phyloP scores from a whole-genome alignment of 768 basidiomycete genomes.

The Crassisporium funariophilum region DNA sequence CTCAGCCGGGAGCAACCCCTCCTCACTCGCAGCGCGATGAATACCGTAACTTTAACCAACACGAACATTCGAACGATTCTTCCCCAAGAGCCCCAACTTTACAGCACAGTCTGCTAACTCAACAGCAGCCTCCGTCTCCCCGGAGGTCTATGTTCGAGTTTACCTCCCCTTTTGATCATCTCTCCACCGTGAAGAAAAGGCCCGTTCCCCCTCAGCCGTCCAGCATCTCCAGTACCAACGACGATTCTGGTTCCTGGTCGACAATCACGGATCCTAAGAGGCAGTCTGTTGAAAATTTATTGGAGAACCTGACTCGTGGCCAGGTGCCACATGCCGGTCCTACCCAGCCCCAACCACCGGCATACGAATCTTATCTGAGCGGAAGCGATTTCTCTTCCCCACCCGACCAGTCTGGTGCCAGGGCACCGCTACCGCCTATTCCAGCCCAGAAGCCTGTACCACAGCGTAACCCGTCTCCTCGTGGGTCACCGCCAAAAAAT shows the following conservation, averaged over 20 bases:
- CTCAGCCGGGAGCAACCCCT: slow-evolving; percentile 47
- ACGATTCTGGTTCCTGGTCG: slow-evolving; percentile 62
- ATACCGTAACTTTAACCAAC: slow-evolving; percentile 44
- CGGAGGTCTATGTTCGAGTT: slow-evolving; percentile 87
- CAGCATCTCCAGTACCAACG: slow-evolving; percentile 46
- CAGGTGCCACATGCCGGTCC: slow-evolving; percentile 42
- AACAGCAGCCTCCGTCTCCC: slow-evolving; percentile 61
- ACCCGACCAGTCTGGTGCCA: slow-evolving; percentile 41
- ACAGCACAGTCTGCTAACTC: slow-evolving; percentile 26
- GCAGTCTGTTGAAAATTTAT: slow-evolving; percentile 80
- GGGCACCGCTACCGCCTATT: slow-evolving; percentile 63
- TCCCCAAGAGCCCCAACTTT: slow-evolving; percentile 38
- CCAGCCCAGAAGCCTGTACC: slow-evolving; percentile 43
- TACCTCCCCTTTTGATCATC: slow-evolving; percentile 81
- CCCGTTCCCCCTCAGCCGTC: slow-evolving; percentile 54
- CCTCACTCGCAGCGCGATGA: slow-evolving; percentile 53
- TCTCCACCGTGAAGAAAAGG: slow-evolving; percentile 70
- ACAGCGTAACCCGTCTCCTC: slow-evolving; percentile 54
- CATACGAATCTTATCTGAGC: slow-evolving; percentile 48
- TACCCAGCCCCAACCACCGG: slow-evolving; percentile 38
- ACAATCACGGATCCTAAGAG: slow-evolving; percentile 64
- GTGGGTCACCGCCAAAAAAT: slow-evolving; percentile 67
- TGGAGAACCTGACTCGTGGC: slow-evolving; percentile 68
- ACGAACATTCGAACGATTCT: slow-evolving; percentile 43
- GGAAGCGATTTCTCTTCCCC: slow-evolving; percentile 48